Percentiles rank a stretch among this genome's conserved stretches.
Conservation (phyloP, 169 alveolate genomes). For the Eimeria maxima region DNA sequence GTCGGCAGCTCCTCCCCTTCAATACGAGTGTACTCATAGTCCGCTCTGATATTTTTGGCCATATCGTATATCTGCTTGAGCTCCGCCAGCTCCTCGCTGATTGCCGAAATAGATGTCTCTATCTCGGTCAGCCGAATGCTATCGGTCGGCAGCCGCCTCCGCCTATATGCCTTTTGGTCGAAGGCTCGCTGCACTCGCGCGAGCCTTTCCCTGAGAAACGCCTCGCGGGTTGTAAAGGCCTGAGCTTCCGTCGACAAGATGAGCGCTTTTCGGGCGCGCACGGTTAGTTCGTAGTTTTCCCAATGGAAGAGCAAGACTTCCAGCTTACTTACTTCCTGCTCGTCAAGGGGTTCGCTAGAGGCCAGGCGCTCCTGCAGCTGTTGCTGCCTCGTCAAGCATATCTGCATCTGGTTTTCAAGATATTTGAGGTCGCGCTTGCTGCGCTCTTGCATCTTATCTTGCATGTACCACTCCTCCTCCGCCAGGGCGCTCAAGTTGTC, state of each 20-base stretch:
- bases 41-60: not conserved
- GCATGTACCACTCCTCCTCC: not conserved
- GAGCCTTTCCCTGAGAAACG: not conserved
- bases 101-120: not conserved
- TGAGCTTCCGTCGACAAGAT: not conserved
- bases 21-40: not conserved
- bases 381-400: not conserved
- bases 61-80: not conserved
- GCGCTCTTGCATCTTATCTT: not conserved
- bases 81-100: slow-evolving; percentile 11
- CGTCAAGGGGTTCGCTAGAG: not conserved
- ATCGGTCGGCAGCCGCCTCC: slow-evolving; percentile 2
- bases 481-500: not conserved
- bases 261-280: not conserved
- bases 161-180: not conserved
- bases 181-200: not conserved
- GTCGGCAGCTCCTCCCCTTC: not conserved
- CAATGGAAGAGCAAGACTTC: not conserved
- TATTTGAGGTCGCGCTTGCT: not conserved
- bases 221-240: not conserved
- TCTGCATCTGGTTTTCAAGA: not conserved
- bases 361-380: slow-evolving; percentile 12
- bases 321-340: not conserved
- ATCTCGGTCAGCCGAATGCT: not conserved
- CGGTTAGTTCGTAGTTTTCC: not conserved